Percentiles rank a stretch among this genome's conserved stretches.
These are phyloP conservation scores for Capsicum baccatum DNA, from an alignment of 257 asterid species.

Conservation along the genomic window DNA sequence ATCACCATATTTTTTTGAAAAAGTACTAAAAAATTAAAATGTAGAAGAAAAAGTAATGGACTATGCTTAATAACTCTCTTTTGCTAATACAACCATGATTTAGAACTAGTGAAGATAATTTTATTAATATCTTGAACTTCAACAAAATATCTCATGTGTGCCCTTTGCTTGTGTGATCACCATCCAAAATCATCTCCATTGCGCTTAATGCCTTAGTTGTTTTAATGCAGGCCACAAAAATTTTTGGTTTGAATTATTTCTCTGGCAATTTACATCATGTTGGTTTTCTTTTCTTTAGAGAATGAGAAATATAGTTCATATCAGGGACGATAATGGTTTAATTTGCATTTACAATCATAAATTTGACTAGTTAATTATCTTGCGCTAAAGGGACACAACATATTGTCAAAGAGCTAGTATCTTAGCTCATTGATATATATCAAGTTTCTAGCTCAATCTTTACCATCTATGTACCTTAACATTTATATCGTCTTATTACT, in stretches of 20 bases:
- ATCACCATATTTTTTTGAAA: background rate
- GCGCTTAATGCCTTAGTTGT: background rate
- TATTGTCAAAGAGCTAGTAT: slow-evolving; percentile 17
- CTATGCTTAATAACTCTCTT: background rate
- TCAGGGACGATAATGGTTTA: background rate
- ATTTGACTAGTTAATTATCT: background rate
- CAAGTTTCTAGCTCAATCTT: background rate
- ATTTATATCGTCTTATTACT: too few species aligned
- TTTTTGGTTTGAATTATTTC: background rate
- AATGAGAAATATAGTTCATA: background rate
- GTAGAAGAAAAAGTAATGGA: background rate
- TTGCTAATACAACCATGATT: background rate
- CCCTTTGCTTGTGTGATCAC: background rate
- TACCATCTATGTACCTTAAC: background rate
- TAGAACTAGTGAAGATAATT: background rate
- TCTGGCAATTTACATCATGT: background rate
- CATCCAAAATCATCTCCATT: background rate
- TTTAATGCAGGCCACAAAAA: background rate
- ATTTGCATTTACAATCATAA: slow-evolving; percentile 2
- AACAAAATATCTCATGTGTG: background rate
- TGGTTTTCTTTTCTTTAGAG: background rate
- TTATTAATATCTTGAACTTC: slow-evolving; percentile 16
- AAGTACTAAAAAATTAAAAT: background rate
- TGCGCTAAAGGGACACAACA: background rate
- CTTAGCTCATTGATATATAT: background rate